These are phyloP conservation scores for Leishmania arabica DNA, from an alignment of 208 protist species.

Conservation along the genomic window DNA sequence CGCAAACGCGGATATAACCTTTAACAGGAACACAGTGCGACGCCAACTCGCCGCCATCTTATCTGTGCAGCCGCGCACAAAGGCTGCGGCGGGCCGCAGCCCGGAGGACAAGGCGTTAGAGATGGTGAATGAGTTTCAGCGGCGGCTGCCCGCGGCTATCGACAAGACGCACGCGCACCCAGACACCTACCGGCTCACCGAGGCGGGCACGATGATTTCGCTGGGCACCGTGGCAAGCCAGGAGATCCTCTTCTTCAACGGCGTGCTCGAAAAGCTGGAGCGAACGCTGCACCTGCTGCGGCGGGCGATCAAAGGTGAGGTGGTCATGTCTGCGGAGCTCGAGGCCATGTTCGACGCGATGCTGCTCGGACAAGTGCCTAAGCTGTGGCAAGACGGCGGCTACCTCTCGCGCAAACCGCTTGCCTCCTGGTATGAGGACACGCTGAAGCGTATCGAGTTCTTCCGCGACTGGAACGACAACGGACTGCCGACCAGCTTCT, in stretches of 20 bases:
- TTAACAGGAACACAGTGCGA: conserved; percentile 88
- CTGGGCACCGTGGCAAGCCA: conserved; percentile 89
- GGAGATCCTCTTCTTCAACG: conserved; percentile 93
- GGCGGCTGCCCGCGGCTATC: conserved; percentile 75
- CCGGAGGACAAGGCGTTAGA: conserved; percentile 81
- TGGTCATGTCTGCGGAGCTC: conserved; percentile 90
- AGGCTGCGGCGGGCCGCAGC: conserved; percentile 37
- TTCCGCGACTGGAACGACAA: conserved; percentile 95
- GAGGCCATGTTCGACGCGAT: conserved; percentile 93
- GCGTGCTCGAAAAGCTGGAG: conserved; percentile 73
- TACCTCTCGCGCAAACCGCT: conserved; percentile 97
- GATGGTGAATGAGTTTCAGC: conserved; percentile 81
- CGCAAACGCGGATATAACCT: conserved; percentile 95
- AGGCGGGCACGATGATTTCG: conserved; percentile 89
- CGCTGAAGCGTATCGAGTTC: conserved; percentile 92
- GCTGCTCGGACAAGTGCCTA: conserved; percentile 92
- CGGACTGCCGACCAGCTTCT: conserved; percentile 92
- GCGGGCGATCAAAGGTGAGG: conserved; percentile 90
- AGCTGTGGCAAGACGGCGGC: conserved; percentile 84
- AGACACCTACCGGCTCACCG: conserved; percentile 88
- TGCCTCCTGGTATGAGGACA: conserved; percentile 96
- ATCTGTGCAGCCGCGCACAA: conserved; percentile 89
- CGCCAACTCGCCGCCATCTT: conserved; percentile 88
- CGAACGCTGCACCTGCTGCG: conserved; percentile 71
- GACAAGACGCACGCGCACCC: conserved; percentile 77